phyloP scores from a whole-genome alignment of 225 moss, liverwort and hornwort species.

The Ulota crispa region DNA sequence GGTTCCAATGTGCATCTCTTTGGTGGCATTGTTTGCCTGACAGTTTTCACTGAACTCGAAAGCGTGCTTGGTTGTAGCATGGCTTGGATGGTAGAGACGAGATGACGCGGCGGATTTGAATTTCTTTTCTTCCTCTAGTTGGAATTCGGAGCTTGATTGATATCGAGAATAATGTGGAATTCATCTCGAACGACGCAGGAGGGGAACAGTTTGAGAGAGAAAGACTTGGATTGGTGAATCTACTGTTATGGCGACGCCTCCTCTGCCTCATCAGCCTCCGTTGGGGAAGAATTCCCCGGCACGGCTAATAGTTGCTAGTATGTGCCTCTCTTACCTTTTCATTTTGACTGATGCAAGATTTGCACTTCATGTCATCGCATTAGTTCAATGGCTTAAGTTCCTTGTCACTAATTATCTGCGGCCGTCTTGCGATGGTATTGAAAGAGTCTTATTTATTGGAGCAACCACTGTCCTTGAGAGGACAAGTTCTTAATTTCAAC shows the following conservation, averaged over 20 bases:
- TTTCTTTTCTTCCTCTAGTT: background rate
- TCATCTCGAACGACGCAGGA: conserved; percentile 21
- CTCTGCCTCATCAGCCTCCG: conserved; percentile 40
- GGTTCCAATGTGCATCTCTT: background rate
- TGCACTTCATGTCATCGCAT: background rate
- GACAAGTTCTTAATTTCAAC: conserved; percentile 4
- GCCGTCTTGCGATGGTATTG: background rate
- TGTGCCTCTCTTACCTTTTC: conserved; percentile 11
- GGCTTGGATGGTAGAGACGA: background rate
- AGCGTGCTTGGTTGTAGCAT: conserved; percentile 12
- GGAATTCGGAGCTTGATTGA: conserved; percentile 5
- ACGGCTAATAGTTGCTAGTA: conserved; percentile 57
- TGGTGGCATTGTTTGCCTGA: conserved; percentile 12
- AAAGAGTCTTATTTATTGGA: background rate
- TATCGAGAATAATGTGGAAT: conserved; percentile 35
- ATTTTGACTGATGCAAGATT: background rate
- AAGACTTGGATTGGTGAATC: conserved; percentile 37
- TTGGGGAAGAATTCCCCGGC: conserved; percentile 33
- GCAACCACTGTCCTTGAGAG: background rate
- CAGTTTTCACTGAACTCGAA: conserved; percentile 9
- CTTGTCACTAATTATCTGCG: conserved; percentile 14
- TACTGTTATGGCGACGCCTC: conserved; percentile 41
- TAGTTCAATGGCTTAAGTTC: background rate
- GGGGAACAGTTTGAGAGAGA: conserved; percentile 23
- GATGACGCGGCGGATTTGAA: conserved; percentile 20